These are phyloP conservation scores for Xylaria curta DNA, from an alignment of 495 filamentous ascomycete genomes.

Conservation along the genomic window DNA sequence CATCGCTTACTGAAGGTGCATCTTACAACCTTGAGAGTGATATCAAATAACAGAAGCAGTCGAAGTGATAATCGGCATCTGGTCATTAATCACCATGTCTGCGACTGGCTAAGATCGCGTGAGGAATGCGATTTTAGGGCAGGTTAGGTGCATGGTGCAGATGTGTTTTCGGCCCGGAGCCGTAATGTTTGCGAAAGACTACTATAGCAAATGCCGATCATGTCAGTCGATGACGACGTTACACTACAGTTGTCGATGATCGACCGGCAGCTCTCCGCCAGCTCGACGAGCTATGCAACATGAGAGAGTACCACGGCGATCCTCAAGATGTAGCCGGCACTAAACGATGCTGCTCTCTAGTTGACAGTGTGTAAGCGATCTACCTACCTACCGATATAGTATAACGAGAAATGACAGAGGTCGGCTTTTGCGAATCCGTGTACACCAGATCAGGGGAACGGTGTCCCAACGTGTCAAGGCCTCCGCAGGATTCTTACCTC, in stretches of 20 bases:
- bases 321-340: neutral
- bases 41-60: conserved; percentile 1
- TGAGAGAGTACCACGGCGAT: neutral
- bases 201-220: conserved; percentile 10
- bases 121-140: neutral
- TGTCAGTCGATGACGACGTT: neutral
- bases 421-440: conserved; percentile 17
- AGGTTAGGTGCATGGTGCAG: neutral
- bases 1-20: neutral
- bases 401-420: conserved; percentile 1
- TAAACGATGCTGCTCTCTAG: conserved; percentile 19
- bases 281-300: conserved; percentile 5
- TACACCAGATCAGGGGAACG: conserved; percentile 16
- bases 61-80: neutral
- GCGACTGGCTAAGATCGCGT: neutral
- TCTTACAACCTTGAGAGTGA: neutral
- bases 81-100: neutral
- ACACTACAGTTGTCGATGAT: conserved; percentile 14
- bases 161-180: conserved; percentile 19
- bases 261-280: conserved; percentile 14
- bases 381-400: neutral
- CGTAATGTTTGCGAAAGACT: conserved; percentile 10
- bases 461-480: neutral
- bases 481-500: conserved; percentile 29
- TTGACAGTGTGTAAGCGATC: neutral